Base-by-base conservation (phyloP, 306 rosid genomes). In the Dryas drummondii region DNA sequence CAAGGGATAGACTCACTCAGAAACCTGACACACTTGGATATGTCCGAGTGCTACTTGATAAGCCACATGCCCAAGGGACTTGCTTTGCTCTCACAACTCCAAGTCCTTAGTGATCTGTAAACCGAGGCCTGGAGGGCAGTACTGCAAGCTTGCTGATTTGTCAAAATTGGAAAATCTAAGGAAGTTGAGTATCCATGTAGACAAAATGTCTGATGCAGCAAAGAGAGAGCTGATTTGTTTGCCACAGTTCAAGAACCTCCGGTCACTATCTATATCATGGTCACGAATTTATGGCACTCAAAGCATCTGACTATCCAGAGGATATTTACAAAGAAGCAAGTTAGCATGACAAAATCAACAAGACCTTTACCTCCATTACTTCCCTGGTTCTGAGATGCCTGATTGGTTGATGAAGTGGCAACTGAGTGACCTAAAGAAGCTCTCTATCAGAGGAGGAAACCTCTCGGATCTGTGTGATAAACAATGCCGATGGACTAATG, bases 11-110 rank as follows among this genome's bases (percentile, higher is more conserved):
- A 71, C 55, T 59, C 79, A 37, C 83, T 79, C n/a, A 68, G 26
- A n/a, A 59, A 26, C 48, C 66, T 79, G 75, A 79, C 71, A 14
- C 66, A 66, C 40, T 53, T 74, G 11, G 79, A 79, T 72, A 74
- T 79, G 67, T 68, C 48, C 7, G 71, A 66, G 70, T 79, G 82
- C 45, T 68, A 42, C 79, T 60, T 80, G 27, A 59, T 74, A 4
- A 73, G 62, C 68, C 26, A 51, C 62, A 80, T 80, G 71, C 79
- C 83, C 2, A 77, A 77, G 47, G 85, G 69, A 45, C 19, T 82
- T n/a, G 32, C 48, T 2, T 11, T 0, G 5, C 85, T 82, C 40
- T 9, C 67, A 11, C n/a, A 73, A 4, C 76, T 82, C 27, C 68
- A 47, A 77, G 78, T 67, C 42, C 68, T 82, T 4, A 68, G 66